phyloP scores from a whole-genome alignment of 75 land plant species.

The Isoetes taiwanensis region DNA sequence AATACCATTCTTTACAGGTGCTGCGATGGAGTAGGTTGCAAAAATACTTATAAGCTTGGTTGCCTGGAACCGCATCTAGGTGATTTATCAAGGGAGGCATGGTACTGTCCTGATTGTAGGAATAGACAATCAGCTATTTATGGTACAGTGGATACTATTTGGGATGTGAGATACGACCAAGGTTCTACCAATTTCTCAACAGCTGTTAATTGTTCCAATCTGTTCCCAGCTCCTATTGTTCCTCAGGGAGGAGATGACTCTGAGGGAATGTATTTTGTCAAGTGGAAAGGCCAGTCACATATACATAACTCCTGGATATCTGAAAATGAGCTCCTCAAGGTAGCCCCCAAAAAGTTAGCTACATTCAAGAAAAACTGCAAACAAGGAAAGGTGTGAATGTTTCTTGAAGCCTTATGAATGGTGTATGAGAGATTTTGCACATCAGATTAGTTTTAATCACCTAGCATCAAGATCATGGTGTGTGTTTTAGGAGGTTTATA shows the following conservation, averaged over 20 bases:
- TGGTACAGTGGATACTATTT: conserved; percentile 56
- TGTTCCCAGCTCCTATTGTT: neutral
- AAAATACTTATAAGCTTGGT: conserved; percentile 38
- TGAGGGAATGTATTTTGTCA: conserved; percentile 50
- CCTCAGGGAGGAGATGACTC: no score
- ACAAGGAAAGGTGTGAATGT: conserved; percentile 37
- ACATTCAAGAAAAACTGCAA: conserved; percentile 28
- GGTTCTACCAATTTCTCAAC: neutral
- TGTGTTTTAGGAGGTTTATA: no score
- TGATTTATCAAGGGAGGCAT: conserved; percentile 33
- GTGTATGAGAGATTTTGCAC: no score
- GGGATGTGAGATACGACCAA: conserved; percentile 32
- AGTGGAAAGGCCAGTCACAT: conserved; percentile 62
- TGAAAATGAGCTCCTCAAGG: conserved; percentile 32
- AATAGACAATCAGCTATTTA: no score
- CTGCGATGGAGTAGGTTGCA: conserved; percentile 65
- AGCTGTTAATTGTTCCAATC: conserved; percentile 5
- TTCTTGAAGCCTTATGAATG: no score
- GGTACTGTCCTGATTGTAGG: conserved; percentile 60
- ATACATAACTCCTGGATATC: conserved; percentile 53
- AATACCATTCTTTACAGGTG: conserved; percentile 39
- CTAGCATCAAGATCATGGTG: no score
- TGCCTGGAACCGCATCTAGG: conserved; percentile 63
- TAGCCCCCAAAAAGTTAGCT: conserved; percentile 36
- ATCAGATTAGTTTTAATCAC: no score